Evolutionary conservation across 1,284 basidiomycete species (phyloP), one percentile per base, ranked within the genome.

Genomic region (Fistulina hepatica): DNA sequence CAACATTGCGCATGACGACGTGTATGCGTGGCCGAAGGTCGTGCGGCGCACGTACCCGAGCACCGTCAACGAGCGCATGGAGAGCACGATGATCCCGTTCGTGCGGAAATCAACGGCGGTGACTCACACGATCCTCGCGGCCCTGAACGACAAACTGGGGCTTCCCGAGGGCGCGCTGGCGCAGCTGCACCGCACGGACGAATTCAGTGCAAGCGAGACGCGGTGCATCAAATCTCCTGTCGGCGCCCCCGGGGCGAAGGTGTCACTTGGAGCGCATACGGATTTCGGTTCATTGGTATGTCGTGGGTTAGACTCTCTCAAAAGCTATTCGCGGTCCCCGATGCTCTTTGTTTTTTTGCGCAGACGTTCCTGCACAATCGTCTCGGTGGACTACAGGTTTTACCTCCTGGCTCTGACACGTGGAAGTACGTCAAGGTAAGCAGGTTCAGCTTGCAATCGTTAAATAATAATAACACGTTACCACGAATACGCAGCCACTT

Each of bases 331-430:
- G 9, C 9, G 13, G 11, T 9, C 4, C 28, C 9, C 13, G 28
- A 13, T 10, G 28, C 28, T 6, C 4, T 31, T 8, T 16, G 8
- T 16, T 11, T 13, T 8, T 9, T 15, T n/a, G 9, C 15, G 19
- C 45, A 76, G 68, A 72, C 75, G 0, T 72, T 80, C 55, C 57
- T 81, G 34, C 75, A 79, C 53, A 82, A 82, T 52, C 68, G 69
- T 11, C 66, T 84, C 0, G 81, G 81, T 3, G 81, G 81, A 0
- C 58, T 85, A 5, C 81, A 84, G 48, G 78, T 83, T 1, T 61
- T 81, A 27, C 67, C 69, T 1, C 78, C 78, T 0, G 73, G 73
- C 3, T 59, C 67, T 8, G 64, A 71, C n/a, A 55, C 65, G 16
- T 84, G 81, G 81, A 72, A 73, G 47, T 83, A 81, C 44, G 63